Evolutionary conservation across 2,329 filamentous ascomycete genomes (phyloP).

Genomic region (Ceratocystis alfenasii): DNA sequence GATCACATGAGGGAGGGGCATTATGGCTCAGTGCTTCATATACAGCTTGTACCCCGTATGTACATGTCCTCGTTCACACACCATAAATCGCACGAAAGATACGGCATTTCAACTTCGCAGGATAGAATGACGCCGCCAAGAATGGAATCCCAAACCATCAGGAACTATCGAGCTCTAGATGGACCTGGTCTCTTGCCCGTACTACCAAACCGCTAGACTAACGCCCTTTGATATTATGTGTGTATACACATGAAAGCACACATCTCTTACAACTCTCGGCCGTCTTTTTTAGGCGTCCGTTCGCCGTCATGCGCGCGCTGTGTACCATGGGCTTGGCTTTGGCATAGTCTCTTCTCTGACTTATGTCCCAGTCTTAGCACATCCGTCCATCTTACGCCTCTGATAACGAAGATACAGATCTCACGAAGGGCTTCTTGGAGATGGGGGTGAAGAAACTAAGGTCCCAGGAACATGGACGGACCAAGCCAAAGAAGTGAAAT

Average conservation of each 20-base stretch:
- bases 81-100: background rate
- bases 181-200: background rate
- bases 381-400: too few relatives aligned
- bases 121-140: background rate
- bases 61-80: background rate
- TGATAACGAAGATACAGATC: background rate
- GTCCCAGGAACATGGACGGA: background rate
- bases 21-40: too few relatives aligned
- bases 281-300: background rate
- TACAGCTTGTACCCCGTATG: background rate
- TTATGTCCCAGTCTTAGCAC: too few relatives aligned
- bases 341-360: too few relatives aligned
- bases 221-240: background rate
- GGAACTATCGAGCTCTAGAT: background rate
- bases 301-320: background rate
- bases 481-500: background rate
- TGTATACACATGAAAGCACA: background rate
- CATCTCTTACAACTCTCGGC: background rate
- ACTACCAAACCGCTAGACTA: background rate
- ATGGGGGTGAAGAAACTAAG: background rate
- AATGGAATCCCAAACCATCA: background rate
- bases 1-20: background rate
- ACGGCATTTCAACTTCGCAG: background rate
- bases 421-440: background rate
- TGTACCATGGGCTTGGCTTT: background rate